Evolutionary conservation across 257 asterid species (phyloP), one percentile per base, ranked within the genome.

Genomic region (Solanum phureja): DNA sequence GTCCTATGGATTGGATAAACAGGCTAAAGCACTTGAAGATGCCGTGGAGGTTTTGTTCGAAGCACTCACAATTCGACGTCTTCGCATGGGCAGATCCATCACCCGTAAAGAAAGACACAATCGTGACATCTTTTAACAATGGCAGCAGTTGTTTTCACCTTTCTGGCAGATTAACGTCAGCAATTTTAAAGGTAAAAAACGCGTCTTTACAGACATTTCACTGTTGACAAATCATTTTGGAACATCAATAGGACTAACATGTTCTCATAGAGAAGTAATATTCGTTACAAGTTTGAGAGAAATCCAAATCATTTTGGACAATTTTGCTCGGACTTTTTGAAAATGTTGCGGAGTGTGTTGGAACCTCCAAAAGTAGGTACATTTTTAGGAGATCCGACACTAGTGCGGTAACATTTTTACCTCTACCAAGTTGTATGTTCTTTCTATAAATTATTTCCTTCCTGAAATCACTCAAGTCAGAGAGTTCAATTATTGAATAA

Each of bases 31-130:
- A 2, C 42, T 95, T 7, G 98, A 94, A 49, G 90, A 91, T 42
- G 94, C 94, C 1, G 88, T 95, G 88, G 96, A 94, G 88, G 91
- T 88, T 71, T 89, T 95, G 90, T 90, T 93, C 58, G 95, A 97
- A 92, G 94, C 94, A 29, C 97, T 97, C 56, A 91, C 98, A 73
- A 66, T 90, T 86, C 88, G 98, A 83, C 92, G 98, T 87, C 90
- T 92, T 23, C 95, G 98, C 38, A 93, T 93, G 95, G 98, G 99
- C 60, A 90, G 98, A 86, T 93, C 98, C 85, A 91, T 92, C 86
- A 83, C 94, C 86, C 94, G 96, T 1, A 92, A 83, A 91, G 92
- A 89, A 83, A 94, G 92, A 87, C 95, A 94, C 90, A 89, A 88
- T 88, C 83, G 72, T 62, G 91, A 93, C 90, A 84, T 95, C 75